phyloP scores from a whole-genome alignment of 768 basidiomycete species.

The Tephrocybe sp. region DNA sequence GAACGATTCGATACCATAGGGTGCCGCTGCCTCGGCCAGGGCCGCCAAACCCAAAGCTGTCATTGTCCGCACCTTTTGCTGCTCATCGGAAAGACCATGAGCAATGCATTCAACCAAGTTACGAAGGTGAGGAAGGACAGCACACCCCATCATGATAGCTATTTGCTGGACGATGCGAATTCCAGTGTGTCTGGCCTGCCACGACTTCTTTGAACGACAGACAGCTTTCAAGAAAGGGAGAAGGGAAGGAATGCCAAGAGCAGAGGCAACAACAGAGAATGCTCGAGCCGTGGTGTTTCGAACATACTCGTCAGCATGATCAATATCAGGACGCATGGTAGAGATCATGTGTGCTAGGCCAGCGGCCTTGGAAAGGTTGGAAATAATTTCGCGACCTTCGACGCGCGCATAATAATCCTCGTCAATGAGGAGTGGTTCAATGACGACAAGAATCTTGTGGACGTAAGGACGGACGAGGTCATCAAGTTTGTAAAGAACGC shows the following conservation, averaged over 20 bases:
- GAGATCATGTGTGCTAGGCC: conserved; percentile 99
- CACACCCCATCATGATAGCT: conserved; percentile 99
- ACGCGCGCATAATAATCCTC: conserved; percentile 97
- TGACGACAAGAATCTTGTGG: conserved; percentile 99
- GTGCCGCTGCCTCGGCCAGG: conserved; percentile 94
- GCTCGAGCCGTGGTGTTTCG: conserved; percentile 99
- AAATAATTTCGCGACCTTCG: conserved; percentile 98
- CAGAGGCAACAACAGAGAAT: conserved; percentile 98
- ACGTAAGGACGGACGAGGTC: conserved; percentile 98
- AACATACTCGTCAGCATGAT: conserved; percentile 98
- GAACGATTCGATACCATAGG: conserved; percentile 99
- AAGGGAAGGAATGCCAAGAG: conserved; percentile 94
- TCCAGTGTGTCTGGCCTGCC: conserved; percentile 99
- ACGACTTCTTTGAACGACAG: conserved; percentile 98
- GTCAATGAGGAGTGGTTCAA: conserved; percentile 97
- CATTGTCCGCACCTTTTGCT: conserved; percentile 96
- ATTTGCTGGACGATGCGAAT: conserved; percentile 99
- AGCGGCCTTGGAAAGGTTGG: conserved; percentile 96
- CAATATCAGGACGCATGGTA: conserved; percentile 99
- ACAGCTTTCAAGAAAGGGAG: conserved; percentile 98
- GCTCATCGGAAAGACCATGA: conserved; percentile 88
- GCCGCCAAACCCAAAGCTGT: conserved; percentile 90
- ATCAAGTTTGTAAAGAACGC: conserved; percentile 97
- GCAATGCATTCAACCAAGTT: conserved; percentile 97
- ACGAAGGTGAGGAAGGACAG: conserved; percentile 93